Base-by-base conservation (phyloP, 192 early-diverging fungal species). In the Coemansia sp. region DNA sequence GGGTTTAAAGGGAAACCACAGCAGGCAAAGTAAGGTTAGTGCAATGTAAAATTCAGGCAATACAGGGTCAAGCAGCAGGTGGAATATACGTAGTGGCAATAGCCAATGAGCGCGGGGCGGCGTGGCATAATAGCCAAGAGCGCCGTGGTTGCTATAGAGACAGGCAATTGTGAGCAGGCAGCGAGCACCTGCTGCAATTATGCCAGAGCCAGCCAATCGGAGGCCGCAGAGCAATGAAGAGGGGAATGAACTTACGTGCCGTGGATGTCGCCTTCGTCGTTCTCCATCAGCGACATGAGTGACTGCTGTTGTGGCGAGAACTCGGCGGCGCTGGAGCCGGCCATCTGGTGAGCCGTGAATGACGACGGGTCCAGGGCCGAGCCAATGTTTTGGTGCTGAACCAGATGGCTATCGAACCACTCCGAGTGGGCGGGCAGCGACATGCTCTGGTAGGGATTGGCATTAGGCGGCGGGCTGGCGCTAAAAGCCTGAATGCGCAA, bases 381-480 rank as follows among this genome's bases (percentile, higher is more conserved):
- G 34, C 80, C 82, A 56, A 73, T 72, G 55, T 69, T 82, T 23
- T 82, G 80, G 53, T 85, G 82, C 67, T 81, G 79, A 58, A 76
- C 78, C 65, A 83, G 68, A 28, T 64, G 71, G 68, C 56, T 71
- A 28, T 75, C 72, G 31, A 85, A 77, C 82, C 82, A 82, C 53
- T 83, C 82, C 15, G 67, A 68, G 63, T 82, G 74, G 5, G 64
- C 71, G 1, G 84, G 84, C 69, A 85, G 79, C 51, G 84, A 85
- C 82, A 85, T 85, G 70, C 84, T 85, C 60, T 85, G 84, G 70
- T 82, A 85, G 11, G 79, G 82, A 50, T 72, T 74, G 20, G 19
- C 25, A 34, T 25, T 59, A 19, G 65, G 60, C 52, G 64, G 65
- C 46, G 71, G 72, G 65, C 75, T 73, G 62, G 59, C 55, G 68